Evolutionary conservation across 768 basidiomycete species (phyloP).

Genomic region (Astraeus odoratus): DNA sequence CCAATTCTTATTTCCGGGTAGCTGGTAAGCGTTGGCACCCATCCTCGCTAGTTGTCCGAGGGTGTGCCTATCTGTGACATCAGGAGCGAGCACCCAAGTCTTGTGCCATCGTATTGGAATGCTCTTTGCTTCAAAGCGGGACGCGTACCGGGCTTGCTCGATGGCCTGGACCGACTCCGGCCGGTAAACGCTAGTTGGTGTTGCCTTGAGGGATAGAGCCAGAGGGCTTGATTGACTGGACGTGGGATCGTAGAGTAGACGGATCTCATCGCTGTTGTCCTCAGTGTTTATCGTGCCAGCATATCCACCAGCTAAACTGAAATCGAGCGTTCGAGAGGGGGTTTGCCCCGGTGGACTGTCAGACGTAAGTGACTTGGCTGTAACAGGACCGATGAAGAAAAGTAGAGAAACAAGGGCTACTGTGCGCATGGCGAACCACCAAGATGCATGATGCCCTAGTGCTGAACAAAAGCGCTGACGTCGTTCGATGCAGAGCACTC

Average conservation of each 20-base stretch:
- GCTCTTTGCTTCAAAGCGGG: constrained; percentile 41
- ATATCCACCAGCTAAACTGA: constrained; percentile 17
- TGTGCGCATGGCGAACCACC: too few species aligned
- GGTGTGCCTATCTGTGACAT: constrained; percentile 73
- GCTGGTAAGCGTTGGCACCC: constrained; percentile 83
- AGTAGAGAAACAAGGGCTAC: too few species aligned
- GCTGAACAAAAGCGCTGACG: too few species aligned
- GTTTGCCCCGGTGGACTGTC: too few species aligned
- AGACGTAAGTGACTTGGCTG: background rate
- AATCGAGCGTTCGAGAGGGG: constrained; percentile 17
- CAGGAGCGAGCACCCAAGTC: constrained; percentile 61
- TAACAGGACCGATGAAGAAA: constrained; percentile 1
- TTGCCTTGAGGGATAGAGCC: constrained; percentile 33
- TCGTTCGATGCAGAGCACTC: too few species aligned
- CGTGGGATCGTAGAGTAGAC: constrained; percentile 4
- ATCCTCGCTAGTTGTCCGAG: constrained; percentile 79
- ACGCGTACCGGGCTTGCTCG: constrained; percentile 47
- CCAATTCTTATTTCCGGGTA: constrained; percentile 69
- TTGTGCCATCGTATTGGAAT: constrained; percentile 62
- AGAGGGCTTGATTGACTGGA: constrained; percentile 6
- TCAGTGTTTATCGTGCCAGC: background rate
- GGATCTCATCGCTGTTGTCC: constrained; percentile 1
- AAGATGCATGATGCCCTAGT: too few species aligned
- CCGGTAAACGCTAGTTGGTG: constrained; percentile 52
- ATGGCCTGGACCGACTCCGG: constrained; percentile 47